phyloP scores from a whole-genome alignment of 192 early-diverging fungal species.

The Diversispora eburnea region DNA sequence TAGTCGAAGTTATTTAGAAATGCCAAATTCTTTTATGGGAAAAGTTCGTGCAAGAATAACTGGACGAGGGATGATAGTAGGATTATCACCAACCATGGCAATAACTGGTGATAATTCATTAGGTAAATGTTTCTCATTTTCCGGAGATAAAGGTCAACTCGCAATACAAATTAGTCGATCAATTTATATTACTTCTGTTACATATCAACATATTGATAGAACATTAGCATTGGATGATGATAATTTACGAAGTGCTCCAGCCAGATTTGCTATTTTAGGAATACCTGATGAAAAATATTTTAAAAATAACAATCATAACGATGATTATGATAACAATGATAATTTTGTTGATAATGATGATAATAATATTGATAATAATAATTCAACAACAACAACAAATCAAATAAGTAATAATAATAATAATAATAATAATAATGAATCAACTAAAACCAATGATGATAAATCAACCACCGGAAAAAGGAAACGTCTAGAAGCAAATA shows the following conservation, averaged over 20 bases:
- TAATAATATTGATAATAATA: no score
- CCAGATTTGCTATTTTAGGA: slow-evolving; percentile 61
- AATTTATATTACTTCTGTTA: slow-evolving; percentile 57
- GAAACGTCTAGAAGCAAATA: background rate
- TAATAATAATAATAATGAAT: no score
- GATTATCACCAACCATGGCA: slow-evolving; percentile 14
- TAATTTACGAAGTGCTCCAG: slow-evolving; percentile 50
- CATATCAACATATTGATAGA: slow-evolving; percentile 61
- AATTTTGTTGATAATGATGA: no score
- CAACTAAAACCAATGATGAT: no score
- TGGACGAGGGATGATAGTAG: no score
- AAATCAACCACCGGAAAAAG: no score
- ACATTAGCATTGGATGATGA: slow-evolving; percentile 49
- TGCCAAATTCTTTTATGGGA: background rate
- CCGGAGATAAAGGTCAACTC: slow-evolving; percentile 54
- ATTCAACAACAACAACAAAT: background rate
- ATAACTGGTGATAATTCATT: background rate
- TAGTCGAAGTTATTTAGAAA: slow-evolving; percentile 33
- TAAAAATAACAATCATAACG: background rate
- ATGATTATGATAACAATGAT: no score
- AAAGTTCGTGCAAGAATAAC: background rate
- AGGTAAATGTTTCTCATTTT: slow-evolving; percentile 71
- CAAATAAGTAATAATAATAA: no score
- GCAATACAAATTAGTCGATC: slow-evolving; percentile 56
- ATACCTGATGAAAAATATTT: slow-evolving; percentile 18